Percentiles rank a stretch among this genome's conserved stretches.
These are phyloP conservation scores for Solanum ahanhuiri DNA, from an alignment of 257 asterid species.

Conservation along the genomic window DNA sequence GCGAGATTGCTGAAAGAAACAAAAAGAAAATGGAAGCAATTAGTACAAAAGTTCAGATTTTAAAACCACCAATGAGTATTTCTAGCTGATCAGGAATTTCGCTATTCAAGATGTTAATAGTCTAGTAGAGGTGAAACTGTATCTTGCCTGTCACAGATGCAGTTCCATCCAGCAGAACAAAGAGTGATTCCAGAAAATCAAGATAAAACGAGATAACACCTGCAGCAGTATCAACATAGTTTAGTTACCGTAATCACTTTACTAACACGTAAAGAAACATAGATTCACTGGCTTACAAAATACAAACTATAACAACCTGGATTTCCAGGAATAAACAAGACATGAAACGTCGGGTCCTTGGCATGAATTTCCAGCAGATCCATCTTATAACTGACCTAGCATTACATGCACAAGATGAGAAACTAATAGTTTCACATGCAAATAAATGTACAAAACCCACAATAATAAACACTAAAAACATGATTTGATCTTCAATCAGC, in stretches of 20 bases:
- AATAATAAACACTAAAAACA: not conserved
- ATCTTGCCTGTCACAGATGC: constrained; percentile 72
- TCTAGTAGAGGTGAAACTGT: not conserved
- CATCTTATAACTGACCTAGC: constrained; percentile 42
- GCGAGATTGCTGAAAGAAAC: constrained; percentile 54
- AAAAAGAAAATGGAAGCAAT: not conserved
- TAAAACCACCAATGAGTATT: not conserved
- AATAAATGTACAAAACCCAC: not conserved
- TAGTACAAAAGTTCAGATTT: not conserved
- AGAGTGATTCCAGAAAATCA: constrained; percentile 60
- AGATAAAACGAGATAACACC: constrained; percentile 80
- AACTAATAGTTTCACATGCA: not conserved
- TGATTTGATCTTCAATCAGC: not conserved
- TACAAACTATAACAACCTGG: constrained; percentile 46
- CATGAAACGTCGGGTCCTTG: constrained; percentile 46
- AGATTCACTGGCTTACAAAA: not conserved
- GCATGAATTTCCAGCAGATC: constrained; percentile 69
- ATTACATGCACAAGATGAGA: not conserved
- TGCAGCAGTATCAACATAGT: constrained; percentile 17
- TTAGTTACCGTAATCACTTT: not conserved
- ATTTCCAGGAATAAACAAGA: constrained; percentile 84
- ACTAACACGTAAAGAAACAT: not conserved
- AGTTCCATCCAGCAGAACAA: constrained; percentile 55
- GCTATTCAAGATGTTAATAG: not conserved
- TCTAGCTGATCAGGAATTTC: not conserved